Conservation (phyloP, 2,329 filamentous ascomycete genomes). For the Ceratocystis albifundus region DNA sequence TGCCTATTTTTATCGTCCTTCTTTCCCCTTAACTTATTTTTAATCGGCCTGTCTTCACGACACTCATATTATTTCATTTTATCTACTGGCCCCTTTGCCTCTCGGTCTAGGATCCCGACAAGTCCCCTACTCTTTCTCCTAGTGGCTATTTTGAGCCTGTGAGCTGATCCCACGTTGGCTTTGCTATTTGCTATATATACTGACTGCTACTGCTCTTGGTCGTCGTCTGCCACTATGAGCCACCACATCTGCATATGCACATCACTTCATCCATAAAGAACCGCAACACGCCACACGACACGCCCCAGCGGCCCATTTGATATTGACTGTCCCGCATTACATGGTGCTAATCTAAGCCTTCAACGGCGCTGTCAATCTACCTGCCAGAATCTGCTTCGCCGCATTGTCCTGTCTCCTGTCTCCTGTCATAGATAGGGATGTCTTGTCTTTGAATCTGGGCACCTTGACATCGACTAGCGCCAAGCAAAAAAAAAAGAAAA, state of each 20-base stretch:
- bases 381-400: neutral
- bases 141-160: no score
- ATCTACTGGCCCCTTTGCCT: neutral
- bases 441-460: neutral
- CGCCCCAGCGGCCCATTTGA: neutral
- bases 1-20: no score
- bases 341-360: neutral
- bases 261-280: neutral
- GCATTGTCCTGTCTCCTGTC: neutral
- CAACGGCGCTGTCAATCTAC: neutral
- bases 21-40: no score
- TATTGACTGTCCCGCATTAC: neutral
- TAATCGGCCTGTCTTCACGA: no score
- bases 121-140: neutral
- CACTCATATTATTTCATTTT: no score
- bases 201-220: neutral
- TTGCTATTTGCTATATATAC: neutral
- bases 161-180: no score
- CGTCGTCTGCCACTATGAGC: no score
- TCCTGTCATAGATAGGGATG: neutral
- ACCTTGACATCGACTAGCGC: neutral
- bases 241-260: no score
- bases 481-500: neutral
- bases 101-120: neutral
- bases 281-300: neutral